phyloP scores from a whole-genome alignment of 495 filamentous ascomycete genomes.

The Trichoderma parareesei region DNA sequence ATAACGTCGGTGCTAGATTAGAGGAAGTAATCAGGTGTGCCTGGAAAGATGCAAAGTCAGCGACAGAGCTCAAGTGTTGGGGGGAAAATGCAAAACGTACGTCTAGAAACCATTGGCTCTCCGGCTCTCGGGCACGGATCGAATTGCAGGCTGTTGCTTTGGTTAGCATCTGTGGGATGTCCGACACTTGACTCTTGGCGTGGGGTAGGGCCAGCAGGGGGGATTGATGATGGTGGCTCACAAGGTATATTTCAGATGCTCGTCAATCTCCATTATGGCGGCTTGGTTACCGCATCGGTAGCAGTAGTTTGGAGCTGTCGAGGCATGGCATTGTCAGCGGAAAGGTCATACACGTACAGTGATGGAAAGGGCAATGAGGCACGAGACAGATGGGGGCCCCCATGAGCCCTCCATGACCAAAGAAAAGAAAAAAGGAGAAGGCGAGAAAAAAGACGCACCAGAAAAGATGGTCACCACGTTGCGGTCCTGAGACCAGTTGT shows the following conservation, averaged over 20 bases:
- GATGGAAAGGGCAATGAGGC: conserved; percentile 12
- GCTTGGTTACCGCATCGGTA: conserved; percentile 98
- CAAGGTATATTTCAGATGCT: conserved; percentile 99
- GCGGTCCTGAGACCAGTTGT: conserved; percentile 95
- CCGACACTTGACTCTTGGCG: conserved; percentile 1
- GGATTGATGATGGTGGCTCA: conserved; percentile 38
- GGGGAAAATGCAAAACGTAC: conserved; percentile 35
- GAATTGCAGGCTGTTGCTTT: conserved; percentile 78
- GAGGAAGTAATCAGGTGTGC: conserved; percentile 97
- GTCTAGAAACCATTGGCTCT: conserved; percentile 96
- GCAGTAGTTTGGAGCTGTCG: conserved; percentile 87
- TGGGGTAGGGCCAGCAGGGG: conserved; percentile 5
- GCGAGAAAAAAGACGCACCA: conserved; percentile 42
- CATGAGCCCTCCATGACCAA: not conserved
- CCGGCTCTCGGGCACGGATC: conserved; percentile 95
- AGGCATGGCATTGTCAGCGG: conserved; percentile 10
- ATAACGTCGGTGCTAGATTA: conserved; percentile 31
- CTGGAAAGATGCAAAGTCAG: conserved; percentile 26
- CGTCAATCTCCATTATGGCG: conserved; percentile 99
- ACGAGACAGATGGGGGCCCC: not conserved
- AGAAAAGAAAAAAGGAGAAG: conserved; percentile 8
- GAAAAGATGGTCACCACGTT: conserved; percentile 99
- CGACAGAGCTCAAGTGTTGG: not conserved
- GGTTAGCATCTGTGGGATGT: conserved; percentile 12
- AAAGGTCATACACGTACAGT: conserved; percentile 2